phyloP scores from a whole-genome alignment of 176 grass and related monocot genomes.

The Hordeum vulgare region DNA sequence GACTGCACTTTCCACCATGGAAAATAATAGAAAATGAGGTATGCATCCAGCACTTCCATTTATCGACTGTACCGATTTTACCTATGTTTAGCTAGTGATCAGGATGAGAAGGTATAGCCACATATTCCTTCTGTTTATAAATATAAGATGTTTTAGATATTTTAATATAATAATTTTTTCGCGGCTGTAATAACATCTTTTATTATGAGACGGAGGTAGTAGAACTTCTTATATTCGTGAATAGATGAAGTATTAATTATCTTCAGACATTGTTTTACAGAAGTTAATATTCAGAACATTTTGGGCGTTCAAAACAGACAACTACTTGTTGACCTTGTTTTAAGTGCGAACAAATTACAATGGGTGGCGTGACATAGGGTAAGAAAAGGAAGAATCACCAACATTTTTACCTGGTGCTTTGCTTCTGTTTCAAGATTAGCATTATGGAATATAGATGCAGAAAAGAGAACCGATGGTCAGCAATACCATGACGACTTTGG shows the following conservation, averaged over 20 bases:
- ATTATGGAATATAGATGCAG: background rate
- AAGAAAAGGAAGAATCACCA: slow-evolving; percentile 2
- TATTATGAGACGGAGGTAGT: too few species aligned
- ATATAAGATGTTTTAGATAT: too few species aligned
- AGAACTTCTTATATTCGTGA: too few species aligned
- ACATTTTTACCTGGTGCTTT: slow-evolving; percentile 7
- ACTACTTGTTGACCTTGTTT: background rate
- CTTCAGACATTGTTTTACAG: background rate
- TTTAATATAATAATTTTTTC: too few species aligned
- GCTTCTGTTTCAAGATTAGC: slow-evolving; percentile 22
- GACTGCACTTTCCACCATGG: background rate
- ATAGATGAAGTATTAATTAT: too few species aligned
- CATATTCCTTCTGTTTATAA: too few species aligned
- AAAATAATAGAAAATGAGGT: slow-evolving; percentile 17
- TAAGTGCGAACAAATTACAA: background rate
- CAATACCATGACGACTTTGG: background rate
- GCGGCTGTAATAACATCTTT: too few species aligned
- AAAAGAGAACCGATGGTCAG: background rate
- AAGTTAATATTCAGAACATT: background rate
- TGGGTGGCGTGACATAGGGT: slow-evolving; percentile 21
- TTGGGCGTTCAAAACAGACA: background rate
- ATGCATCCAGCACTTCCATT: background rate
- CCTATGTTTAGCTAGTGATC: background rate
- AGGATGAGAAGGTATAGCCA: background rate
- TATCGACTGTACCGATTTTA: background rate